Percentiles rank a stretch among this genome's conserved stretches.
phyloP scores from a whole-genome alignment of 1,139 yeast genomes.

The Saccharomyces hybrid region DNA sequence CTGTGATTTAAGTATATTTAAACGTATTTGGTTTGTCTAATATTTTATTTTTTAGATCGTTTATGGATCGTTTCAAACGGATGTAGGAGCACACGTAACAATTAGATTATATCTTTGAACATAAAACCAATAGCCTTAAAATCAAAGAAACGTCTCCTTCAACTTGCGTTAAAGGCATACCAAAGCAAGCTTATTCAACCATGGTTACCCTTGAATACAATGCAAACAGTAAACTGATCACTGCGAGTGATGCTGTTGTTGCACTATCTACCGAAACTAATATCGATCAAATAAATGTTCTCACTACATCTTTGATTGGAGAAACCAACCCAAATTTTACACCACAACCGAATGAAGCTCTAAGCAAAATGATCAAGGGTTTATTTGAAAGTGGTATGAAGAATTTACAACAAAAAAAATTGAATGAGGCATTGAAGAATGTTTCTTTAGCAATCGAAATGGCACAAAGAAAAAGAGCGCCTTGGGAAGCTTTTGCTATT shows the following conservation, averaged over 20 bases:
- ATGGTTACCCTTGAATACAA: slow-evolving; percentile 17
- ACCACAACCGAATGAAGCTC: slow-evolving; percentile 54
- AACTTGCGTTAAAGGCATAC: neutral
- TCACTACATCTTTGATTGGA: slow-evolving; percentile 52
- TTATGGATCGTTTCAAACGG: neutral
- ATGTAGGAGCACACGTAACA: neutral
- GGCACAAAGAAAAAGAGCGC: slow-evolving; percentile 63
- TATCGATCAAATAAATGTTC: slow-evolving; percentile 53
- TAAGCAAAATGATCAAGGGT: slow-evolving; percentile 61
- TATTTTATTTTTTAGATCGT: neutral
- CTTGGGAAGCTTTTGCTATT: slow-evolving; percentile 78
- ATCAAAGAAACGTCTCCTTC: neutral
- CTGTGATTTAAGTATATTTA: neutral
- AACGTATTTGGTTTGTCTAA: neutral
- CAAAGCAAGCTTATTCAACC: neutral
- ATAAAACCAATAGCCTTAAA: neutral
- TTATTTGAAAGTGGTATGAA: slow-evolving; percentile 66
- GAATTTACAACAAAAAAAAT: slow-evolving; percentile 53
- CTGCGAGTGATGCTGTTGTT: slow-evolving; percentile 17
- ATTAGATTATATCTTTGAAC: neutral
- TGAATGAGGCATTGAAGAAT: slow-evolving; percentile 64
- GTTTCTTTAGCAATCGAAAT: slow-evolving; percentile 73
- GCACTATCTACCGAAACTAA: slow-evolving; percentile 41
- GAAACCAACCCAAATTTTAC: slow-evolving; percentile 45
- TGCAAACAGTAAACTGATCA: slow-evolving; percentile 17